Evolutionary conservation across 768 basidiomycete genomes (phyloP).

Genomic region (Kwoniella newhampshirensis): DNA sequence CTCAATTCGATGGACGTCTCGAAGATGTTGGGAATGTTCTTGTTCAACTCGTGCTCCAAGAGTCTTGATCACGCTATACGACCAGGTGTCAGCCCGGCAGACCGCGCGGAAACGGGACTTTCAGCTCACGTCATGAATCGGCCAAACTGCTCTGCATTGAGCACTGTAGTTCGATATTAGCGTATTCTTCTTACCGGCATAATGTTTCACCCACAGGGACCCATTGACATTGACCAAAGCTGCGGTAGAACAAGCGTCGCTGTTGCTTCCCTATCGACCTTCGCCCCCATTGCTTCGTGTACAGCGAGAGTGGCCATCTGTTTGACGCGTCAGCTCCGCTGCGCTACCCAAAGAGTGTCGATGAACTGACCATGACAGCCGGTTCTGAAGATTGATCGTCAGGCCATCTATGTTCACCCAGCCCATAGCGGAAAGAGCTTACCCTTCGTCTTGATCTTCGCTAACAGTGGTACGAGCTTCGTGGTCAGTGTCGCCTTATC

Average conservation of each 20-base stretch:
- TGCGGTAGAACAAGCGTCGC: slow-evolving; percentile 85
- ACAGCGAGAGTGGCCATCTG: slow-evolving; percentile 85
- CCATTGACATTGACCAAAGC: slow-evolving; percentile 96
- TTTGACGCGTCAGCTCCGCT: background rate
- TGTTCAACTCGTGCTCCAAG: slow-evolving; percentile 78
- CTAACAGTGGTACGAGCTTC: slow-evolving; percentile 88
- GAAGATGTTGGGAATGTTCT: slow-evolving; percentile 87
- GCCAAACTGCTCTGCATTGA: slow-evolving; percentile 70
- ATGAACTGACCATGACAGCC: slow-evolving; percentile 72
- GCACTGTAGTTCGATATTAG: slow-evolving; percentile 34
- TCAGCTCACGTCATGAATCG: slow-evolving; percentile 74
- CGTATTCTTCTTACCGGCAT: background rate
- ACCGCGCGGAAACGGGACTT: background rate
- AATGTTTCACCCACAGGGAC: slow-evolving; percentile 70
- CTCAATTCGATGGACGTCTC: slow-evolving; percentile 87
- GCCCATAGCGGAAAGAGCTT: background rate
- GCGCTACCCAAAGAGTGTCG: background rate
- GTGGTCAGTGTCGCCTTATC: slow-evolving; percentile 72
- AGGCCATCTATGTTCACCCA: background rate
- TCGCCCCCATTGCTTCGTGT: slow-evolving; percentile 94
- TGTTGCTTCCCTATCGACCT: slow-evolving; percentile 89
- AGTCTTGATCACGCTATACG: slow-evolving; percentile 53
- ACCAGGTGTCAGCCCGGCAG: background rate
- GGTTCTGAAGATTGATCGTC: slow-evolving; percentile 61
- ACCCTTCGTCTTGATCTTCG: slow-evolving; percentile 86